These are phyloP conservation scores for Zalerion maritima DNA, from an alignment of 495 filamentous ascomycete genomes.

Conservation along the genomic window DNA sequence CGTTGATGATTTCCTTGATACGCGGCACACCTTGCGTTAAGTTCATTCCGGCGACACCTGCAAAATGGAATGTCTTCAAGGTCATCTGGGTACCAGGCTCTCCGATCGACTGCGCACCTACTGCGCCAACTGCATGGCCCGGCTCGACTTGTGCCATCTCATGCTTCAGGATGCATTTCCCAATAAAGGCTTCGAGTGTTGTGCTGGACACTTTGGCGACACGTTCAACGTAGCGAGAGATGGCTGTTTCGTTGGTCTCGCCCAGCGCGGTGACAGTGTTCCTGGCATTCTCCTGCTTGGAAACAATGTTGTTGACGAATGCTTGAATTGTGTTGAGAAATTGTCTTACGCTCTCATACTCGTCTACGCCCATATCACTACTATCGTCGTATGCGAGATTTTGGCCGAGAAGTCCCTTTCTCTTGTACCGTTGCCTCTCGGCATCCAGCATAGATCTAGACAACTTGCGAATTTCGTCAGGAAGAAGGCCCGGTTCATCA, in stretches of 20 bases:
- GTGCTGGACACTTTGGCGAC: slow-evolving; percentile 65
- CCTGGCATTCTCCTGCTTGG: slow-evolving; percentile 35
- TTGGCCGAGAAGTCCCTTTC: slow-evolving; percentile 37
- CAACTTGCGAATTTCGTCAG: slow-evolving; percentile 54
- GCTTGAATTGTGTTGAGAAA: slow-evolving; percentile 66
- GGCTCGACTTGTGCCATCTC: slow-evolving; percentile 79
- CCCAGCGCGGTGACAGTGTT: slow-evolving; percentile 22
- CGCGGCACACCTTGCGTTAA: slow-evolving; percentile 97
- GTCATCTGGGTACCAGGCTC: slow-evolving; percentile 99
- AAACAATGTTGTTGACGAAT: slow-evolving; percentile 40
- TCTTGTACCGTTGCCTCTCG: slow-evolving; percentile 48
- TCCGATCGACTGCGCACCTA: slow-evolving; percentile 94
- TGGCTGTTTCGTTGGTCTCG: too few relatives aligned
- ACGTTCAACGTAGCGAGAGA: slow-evolving; percentile 45
- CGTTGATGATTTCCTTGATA: slow-evolving; percentile 99
- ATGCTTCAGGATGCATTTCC: slow-evolving; percentile 77
- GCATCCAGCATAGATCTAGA: slow-evolving; percentile 48
- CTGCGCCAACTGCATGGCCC: slow-evolving; percentile 92
- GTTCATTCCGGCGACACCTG: slow-evolving; percentile 97
- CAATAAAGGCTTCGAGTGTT: slow-evolving; percentile 61
- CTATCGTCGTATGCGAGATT: slow-evolving; percentile 48
- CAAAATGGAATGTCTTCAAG: slow-evolving; percentile 99
- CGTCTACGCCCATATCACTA: slow-evolving; percentile 56
- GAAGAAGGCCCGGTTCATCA: slow-evolving; percentile 50
- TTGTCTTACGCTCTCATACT: slow-evolving; percentile 67